These are phyloP conservation scores for Erucastrum elatum DNA, from an alignment of 345 rosid genomes.

Conservation along the genomic window DNA sequence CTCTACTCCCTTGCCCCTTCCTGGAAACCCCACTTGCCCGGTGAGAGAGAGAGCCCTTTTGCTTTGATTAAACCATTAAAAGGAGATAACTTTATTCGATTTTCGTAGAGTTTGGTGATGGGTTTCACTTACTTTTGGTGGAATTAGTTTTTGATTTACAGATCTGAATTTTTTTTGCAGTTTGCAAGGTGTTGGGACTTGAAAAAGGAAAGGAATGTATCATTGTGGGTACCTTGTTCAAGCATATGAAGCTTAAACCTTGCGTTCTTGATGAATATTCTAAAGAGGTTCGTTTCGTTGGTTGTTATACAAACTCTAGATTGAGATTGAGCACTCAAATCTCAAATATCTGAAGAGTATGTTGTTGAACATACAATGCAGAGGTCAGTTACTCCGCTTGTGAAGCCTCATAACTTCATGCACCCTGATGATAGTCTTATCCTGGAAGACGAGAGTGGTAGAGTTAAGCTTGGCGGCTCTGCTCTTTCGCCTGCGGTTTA, in stretches of 20 bases:
- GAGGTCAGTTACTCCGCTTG: constrained; percentile 80
- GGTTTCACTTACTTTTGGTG: background rate
- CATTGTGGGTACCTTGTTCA: constrained; percentile 85
- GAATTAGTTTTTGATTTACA: background rate
- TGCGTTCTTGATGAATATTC: constrained; percentile 94
- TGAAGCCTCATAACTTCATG: constrained; percentile 81
- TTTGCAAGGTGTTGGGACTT: constrained; percentile 77
- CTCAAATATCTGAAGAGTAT: background rate
- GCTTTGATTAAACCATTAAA: background rate
- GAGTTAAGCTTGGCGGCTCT: constrained; percentile 84
- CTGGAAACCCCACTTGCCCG: constrained; percentile 76
- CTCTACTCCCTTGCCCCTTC: constrained; percentile 74
- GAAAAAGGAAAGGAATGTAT: constrained; percentile 86
- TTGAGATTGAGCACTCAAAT: background rate
- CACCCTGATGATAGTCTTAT: constrained; percentile 78
- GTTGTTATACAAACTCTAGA: background rate
- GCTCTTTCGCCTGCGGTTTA: constrained; percentile 57
- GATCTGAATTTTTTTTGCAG: constrained; percentile 42
- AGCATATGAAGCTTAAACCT: constrained; percentile 97
- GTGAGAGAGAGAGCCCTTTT: constrained; percentile 36
- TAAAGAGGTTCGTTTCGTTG: constrained; percentile 55
- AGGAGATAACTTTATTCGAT: background rate
- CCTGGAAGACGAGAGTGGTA: constrained; percentile 95
- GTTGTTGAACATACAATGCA: constrained; percentile 35
- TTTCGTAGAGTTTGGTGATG: background rate